Evolutionary conservation across 176 grass and related monocot genomes (phyloP).

Genomic region (Ensete glaucum): DNA sequence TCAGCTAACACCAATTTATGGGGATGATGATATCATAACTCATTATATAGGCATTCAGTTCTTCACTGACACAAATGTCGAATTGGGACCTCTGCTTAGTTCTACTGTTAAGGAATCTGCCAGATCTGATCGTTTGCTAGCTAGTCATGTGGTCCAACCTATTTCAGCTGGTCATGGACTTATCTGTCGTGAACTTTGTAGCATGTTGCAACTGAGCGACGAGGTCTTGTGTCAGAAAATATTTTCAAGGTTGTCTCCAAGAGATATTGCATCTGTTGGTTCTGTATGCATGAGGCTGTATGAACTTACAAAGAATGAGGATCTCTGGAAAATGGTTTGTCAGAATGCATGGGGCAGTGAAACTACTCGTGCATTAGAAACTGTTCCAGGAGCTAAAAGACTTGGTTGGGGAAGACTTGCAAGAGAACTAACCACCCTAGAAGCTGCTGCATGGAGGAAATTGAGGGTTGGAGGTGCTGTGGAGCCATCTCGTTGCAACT

Average conservation of each 20-base stretch:
- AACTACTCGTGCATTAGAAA: conserved; percentile 11
- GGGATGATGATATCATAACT: conserved; percentile 9
- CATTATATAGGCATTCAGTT: conserved; percentile 8
- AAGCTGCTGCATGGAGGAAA: conserved; percentile 16
- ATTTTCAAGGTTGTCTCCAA: conserved; percentile 11
- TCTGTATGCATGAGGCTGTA: conserved; percentile 14
- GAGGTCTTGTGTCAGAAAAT: conserved; percentile 19
- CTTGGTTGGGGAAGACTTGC: conserved; percentile 21
- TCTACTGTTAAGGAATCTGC: conserved; percentile 7
- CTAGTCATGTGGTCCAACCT: neutral
- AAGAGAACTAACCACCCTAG: conserved; percentile 17
- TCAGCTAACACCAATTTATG: conserved; percentile 13
- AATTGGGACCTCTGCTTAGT: neutral
- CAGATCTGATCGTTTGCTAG: neutral
- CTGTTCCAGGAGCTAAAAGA: conserved; percentile 12
- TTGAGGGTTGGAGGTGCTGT: conserved; percentile 17
- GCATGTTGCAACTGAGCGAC: conserved; percentile 12
- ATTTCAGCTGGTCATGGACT: neutral
- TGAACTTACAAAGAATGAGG: conserved; percentile 13
- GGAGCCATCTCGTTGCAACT: conserved; percentile 18
- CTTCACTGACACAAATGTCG: conserved; percentile 1
- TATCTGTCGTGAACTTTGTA: conserved; percentile 12
- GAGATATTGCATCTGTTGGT: conserved; percentile 23
- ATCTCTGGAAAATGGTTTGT: conserved; percentile 23
- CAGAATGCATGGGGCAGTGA: conserved; percentile 17